These are phyloP conservation scores for Ochromonas danica DNA, from an alignment of 108 stramenopile species.

Conservation along the genomic window DNA sequence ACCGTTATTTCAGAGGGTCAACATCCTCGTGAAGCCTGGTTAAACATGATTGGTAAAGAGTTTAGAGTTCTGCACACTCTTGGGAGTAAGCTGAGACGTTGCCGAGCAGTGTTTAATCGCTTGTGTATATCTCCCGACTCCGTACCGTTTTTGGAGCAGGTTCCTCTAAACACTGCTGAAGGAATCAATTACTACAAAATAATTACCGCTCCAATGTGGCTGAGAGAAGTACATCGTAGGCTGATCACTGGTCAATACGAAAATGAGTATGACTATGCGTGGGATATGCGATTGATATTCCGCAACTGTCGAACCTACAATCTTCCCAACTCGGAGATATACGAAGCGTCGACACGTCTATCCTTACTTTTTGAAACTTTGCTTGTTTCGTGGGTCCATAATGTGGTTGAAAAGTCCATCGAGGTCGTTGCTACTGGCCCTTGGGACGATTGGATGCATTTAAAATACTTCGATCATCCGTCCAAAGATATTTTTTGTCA, in stretches of 20 bases:
- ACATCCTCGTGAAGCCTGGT: constrained; percentile 8
- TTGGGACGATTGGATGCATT: constrained; percentile 7
- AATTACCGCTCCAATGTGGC: constrained; percentile 28
- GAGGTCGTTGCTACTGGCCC: not conserved
- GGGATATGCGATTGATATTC: constrained; percentile 33
- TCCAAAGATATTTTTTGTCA: not conserved
- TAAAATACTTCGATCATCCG: constrained; percentile 1
- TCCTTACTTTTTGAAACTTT: constrained; percentile 9
- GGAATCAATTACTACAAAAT: constrained; percentile 21
- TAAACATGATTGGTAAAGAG: not conserved
- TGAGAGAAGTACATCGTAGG: not conserved
- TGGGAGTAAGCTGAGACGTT: constrained; percentile 19
- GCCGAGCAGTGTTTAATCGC: constrained; percentile 21
- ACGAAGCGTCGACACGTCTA: not conserved
- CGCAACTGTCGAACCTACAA: not conserved
- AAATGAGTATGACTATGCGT: constrained; percentile 30
- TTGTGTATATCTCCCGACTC: not conserved
- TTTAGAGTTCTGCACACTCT: not conserved
- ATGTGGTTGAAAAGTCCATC: not conserved
- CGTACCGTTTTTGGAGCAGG: constrained; percentile 13
- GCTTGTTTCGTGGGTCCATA: constrained; percentile 10
- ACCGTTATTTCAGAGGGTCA: not conserved
- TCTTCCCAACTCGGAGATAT: not conserved
- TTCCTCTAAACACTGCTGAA: not conserved
- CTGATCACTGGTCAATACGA: constrained; percentile 13